Percentiles rank a stretch among this genome's conserved stretches.
Conservation (phyloP, 1,139 yeast species). For the Kluyveromyces sp. region DNA sequence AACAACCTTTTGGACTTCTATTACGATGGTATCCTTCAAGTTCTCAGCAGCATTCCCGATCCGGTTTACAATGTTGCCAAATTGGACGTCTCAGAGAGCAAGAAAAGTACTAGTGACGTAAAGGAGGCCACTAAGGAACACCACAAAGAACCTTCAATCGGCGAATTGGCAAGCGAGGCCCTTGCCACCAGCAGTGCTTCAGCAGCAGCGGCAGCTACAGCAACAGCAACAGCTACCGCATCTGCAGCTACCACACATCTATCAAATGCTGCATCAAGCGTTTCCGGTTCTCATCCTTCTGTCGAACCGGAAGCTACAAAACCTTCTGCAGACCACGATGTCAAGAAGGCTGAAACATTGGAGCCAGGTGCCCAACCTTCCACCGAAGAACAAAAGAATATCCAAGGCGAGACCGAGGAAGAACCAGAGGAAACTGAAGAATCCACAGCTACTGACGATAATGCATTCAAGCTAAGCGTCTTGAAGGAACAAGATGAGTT, state of each 20-base stretch:
- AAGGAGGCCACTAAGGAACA: conserved; percentile 1
- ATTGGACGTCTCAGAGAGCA: conserved; percentile 59
- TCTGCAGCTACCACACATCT: not conserved
- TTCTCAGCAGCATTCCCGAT: conserved; percentile 84
- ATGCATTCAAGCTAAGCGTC: conserved; percentile 80
- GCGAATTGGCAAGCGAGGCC: conserved; percentile 7
- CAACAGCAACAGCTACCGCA: conserved; percentile 1
- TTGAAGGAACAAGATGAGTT: conserved; percentile 93
- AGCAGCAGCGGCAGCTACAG: conserved; percentile 34
- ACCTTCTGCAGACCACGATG: conserved; percentile 31
- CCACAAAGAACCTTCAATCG: conserved; percentile 6
- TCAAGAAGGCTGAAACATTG: conserved; percentile 4
- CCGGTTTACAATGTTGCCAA: conserved; percentile 95
- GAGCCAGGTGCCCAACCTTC: not conserved
- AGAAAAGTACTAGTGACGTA: conserved; percentile 9
- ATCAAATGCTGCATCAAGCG: not conserved
- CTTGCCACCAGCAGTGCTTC: conserved; percentile 37
- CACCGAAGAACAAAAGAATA: not conserved
- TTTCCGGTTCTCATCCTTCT: not conserved
- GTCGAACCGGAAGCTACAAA: conserved; percentile 35
- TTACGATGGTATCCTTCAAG: conserved; percentile 85
- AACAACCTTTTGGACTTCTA: conserved; percentile 47
- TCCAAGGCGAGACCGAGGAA: conserved; percentile 2
- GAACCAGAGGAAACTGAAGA: conserved; percentile 9
- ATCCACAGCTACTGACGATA: conserved; percentile 26